A percentile compares a stretch with the other conserved stretches of the same genome.
phyloP scores from a whole-genome alignment of 495 filamentous ascomycete genomes.

The Neurospora sp. region DNA sequence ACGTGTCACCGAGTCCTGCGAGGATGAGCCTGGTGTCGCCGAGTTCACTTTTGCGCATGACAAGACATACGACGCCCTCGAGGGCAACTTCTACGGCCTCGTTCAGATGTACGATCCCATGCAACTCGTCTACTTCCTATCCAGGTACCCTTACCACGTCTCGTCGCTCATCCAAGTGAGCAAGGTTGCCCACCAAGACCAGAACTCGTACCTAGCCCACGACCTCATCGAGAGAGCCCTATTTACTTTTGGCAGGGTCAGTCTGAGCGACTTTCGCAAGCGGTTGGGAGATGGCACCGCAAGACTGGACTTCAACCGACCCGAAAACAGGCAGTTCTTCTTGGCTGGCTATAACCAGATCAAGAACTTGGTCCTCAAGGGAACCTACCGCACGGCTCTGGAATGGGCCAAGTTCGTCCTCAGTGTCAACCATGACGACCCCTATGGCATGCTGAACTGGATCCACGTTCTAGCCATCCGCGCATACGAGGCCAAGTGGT shows the following conservation, averaged over 20 bases:
- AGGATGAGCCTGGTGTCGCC: conserved; percentile 33
- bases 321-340: conserved; percentile 88
- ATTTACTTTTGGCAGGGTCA: conserved; percentile 83
- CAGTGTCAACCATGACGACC: conserved; percentile 67
- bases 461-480: conserved; percentile 79
- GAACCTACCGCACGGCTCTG: conserved; percentile 85
- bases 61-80: conserved; percentile 62
- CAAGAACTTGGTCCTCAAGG: conserved; percentile 70
- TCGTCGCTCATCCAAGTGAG: conserved; percentile 89
- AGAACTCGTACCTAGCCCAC: conserved; percentile 72
- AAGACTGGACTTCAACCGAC: conserved; percentile 63
- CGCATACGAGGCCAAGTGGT: conserved; percentile 62
- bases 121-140: conserved; percentile 37
- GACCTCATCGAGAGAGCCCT: conserved; percentile 87
- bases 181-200: conserved; percentile 80
- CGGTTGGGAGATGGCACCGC: conserved; percentile 72
- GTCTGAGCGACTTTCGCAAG: conserved; percentile 65
- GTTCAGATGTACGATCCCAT: conserved; percentile 79
- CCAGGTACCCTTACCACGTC: conserved; percentile 65
- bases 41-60: conserved; percentile 73
- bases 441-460: conserved; percentile 66
- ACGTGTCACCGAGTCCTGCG: conserved; percentile 34
- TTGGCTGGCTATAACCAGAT: conserved; percentile 85
- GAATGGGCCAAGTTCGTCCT: conserved; percentile 88
- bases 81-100: conserved; percentile 63